Evolutionary conservation across 2,329 filamentous ascomycete genomes (phyloP).

Genomic region (Cryphonectria japonica): DNA sequence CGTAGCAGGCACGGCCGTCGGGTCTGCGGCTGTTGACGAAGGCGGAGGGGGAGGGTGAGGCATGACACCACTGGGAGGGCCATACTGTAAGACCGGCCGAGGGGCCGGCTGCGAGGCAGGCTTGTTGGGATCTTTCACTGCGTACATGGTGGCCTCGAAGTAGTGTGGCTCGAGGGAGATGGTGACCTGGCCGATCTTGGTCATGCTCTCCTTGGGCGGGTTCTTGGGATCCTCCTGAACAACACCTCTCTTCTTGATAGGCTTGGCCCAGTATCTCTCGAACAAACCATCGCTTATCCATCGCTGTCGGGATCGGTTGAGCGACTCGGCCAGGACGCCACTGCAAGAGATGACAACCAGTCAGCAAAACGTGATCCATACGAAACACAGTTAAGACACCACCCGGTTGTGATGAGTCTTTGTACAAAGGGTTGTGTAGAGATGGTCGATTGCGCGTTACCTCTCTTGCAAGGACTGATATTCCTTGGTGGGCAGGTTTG

Average conservation of each 20-base stretch:
- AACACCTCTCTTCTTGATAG: constrained; percentile 68
- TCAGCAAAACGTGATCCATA: constrained; percentile 30
- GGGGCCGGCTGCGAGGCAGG: constrained; percentile 45
- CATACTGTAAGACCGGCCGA: constrained; percentile 68
- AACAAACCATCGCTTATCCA: constrained; percentile 76
- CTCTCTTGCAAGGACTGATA: constrained; percentile 77
- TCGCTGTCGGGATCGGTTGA: constrained; percentile 72
- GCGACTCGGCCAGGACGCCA: constrained; percentile 74
- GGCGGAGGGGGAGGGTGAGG: constrained; percentile 52
- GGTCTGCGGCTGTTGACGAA: constrained; percentile 32
- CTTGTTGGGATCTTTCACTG: constrained; percentile 67
- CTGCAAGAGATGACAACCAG: constrained; percentile 45
- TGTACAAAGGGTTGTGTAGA: too few species aligned
- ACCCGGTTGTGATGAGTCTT: not conserved
- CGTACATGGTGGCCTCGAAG: constrained; percentile 75
- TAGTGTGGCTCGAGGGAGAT: constrained; percentile 81
- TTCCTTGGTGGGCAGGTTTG: constrained; percentile 64
- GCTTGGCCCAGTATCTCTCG: constrained; percentile 78
- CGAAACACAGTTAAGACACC: not conserved
- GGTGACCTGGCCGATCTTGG: constrained; percentile 72
- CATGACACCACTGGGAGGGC: constrained; percentile 65
- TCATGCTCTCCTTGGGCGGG: constrained; percentile 71
- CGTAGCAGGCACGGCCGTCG: constrained; percentile 34
- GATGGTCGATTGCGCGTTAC: constrained; percentile 42
- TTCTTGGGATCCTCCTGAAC: constrained; percentile 67